These are phyloP conservation scores for Bimuria novae-zelandiae DNA, from an alignment of 2,329 filamentous ascomycete species.

Conservation along the genomic window DNA sequence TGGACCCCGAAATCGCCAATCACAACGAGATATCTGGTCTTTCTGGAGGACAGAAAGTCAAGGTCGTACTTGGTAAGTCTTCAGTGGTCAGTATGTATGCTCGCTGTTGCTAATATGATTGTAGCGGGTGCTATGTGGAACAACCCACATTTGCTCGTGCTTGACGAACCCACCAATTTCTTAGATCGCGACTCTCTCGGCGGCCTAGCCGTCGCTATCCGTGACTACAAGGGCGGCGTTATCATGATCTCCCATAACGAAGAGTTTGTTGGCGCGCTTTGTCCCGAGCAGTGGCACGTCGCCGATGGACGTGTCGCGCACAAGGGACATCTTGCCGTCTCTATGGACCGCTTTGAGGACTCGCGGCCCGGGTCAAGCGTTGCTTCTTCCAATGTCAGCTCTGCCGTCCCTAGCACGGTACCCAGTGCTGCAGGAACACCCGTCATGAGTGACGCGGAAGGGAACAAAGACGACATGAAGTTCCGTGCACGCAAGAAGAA, in stretches of 20 bases:
- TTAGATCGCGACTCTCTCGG: slow-evolving; percentile 97
- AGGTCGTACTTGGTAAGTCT: slow-evolving; percentile 78
- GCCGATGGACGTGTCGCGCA: slow-evolving; percentile 84
- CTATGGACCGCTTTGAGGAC: slow-evolving; percentile 86
- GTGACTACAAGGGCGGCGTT: slow-evolving; percentile 96
- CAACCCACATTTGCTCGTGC: slow-evolving; percentile 94
- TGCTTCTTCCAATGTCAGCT: slow-evolving; percentile 51
- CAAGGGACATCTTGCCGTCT: slow-evolving; percentile 75
- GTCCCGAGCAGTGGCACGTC: slow-evolving; percentile 96
- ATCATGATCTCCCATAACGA: slow-evolving; percentile 99
- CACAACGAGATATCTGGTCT: slow-evolving; percentile 97
- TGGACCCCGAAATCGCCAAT: slow-evolving; percentile 97
- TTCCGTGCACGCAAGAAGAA: slow-evolving; percentile 95
- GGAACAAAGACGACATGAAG: slow-evolving; percentile 75
- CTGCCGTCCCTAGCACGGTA: slow-evolving; percentile 40
- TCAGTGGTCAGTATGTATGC: slow-evolving; percentile 60
- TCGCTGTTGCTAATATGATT: slow-evolving; percentile 14
- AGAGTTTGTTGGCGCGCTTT: slow-evolving; percentile 94
- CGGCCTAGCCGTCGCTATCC: slow-evolving; percentile 94
- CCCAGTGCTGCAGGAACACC: slow-evolving; percentile 60
- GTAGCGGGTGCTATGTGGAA: slow-evolving; percentile 93
- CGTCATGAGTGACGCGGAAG: slow-evolving; percentile 82
- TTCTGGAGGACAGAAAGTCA: slow-evolving; percentile 97
- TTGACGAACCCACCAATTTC: slow-evolving; percentile 99
- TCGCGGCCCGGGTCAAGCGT: slow-evolving; percentile 66